A percentile compares a stretch with the other conserved stretches of the same genome.
Evolutionary conservation across 805 yeast species (phyloP).

Genomic region (Candida ortonii): DNA sequence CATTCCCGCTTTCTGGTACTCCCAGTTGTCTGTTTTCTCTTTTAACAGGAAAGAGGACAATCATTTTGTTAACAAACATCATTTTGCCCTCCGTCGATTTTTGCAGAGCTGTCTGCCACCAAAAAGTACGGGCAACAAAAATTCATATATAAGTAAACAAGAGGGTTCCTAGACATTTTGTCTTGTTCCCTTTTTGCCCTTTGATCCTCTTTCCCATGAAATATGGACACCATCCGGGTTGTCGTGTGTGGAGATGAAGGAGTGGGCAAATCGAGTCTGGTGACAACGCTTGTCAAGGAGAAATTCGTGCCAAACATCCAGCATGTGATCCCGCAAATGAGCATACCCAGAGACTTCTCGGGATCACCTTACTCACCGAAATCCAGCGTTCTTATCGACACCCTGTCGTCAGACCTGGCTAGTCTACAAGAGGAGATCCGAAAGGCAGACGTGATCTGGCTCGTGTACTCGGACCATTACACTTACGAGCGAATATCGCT

Average conservation of each 20-base stretch:
- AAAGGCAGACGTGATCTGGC: conserved; percentile 86
- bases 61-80: too few species aligned
- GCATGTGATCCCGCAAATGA: conserved; percentile 76
- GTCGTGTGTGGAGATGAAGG: conserved; percentile 95
- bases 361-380: conserved; percentile 57
- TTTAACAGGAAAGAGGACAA: too few species aligned
- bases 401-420: conserved; percentile 62
- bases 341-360: conserved; percentile 72
- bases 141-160: too few species aligned
- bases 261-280: conserved; percentile 79
- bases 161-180: too few species aligned
- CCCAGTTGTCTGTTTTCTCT: too few species aligned
- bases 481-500: conserved; percentile 89
- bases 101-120: too few species aligned
- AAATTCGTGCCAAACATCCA: conserved; percentile 74
- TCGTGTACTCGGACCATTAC: conserved; percentile 91
- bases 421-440: conserved; percentile 70
- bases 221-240: conserved; percentile 59
- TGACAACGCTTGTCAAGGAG: conserved; percentile 80
- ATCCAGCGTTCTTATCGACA: conserved; percentile 75
- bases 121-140: too few species aligned
- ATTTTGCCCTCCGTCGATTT: too few species aligned
- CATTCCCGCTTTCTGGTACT: too few species aligned
- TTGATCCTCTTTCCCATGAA: not conserved
- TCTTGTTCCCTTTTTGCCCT: too few species aligned